phyloP scores from a whole-genome alignment of 1,139 yeast species.

The Hyphopichia khmerensis region DNA sequence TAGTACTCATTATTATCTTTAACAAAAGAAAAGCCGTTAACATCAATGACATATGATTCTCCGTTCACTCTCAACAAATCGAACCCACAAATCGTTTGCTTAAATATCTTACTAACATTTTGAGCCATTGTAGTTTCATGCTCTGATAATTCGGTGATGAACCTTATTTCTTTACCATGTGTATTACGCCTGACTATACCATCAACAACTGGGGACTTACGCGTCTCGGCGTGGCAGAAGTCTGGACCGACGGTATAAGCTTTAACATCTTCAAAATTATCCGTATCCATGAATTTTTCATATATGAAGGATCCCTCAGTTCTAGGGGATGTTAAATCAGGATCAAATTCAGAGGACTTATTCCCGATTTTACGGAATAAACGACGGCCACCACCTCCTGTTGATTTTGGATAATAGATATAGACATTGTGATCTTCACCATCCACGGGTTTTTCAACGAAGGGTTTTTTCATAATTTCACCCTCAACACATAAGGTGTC shows the following conservation, averaged over 20 bases:
- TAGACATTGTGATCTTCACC: conserved; percentile 98
- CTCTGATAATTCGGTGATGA: conserved; percentile 72
- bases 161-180: conserved; percentile 94
- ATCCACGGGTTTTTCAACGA: conserved; percentile 97
- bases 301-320: conserved; percentile 90
- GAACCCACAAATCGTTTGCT: conserved; percentile 98
- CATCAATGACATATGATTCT: conserved; percentile 90
- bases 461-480: conserved; percentile 73
- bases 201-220: conserved; percentile 98
- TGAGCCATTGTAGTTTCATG: conserved; percentile 81
- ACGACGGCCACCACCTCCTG: conserved; percentile 97
- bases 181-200: conserved; percentile 97
- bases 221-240: conserved; percentile 96
- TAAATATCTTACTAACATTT: conserved; percentile 70
- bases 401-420: conserved; percentile 81
- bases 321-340: conserved; percentile 69
- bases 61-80: conserved; percentile 90
- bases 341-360: conserved; percentile 95
- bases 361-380: conserved; percentile 95
- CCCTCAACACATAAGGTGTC: conserved; percentile 86
- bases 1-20: conserved; percentile 88
- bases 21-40: conserved; percentile 96
- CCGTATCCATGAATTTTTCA: conserved; percentile 96
- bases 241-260: conserved; percentile 94
- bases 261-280: conserved; percentile 96